Conservation (phyloP, 306 rosid species). For the Carpinus viminea region DNA sequence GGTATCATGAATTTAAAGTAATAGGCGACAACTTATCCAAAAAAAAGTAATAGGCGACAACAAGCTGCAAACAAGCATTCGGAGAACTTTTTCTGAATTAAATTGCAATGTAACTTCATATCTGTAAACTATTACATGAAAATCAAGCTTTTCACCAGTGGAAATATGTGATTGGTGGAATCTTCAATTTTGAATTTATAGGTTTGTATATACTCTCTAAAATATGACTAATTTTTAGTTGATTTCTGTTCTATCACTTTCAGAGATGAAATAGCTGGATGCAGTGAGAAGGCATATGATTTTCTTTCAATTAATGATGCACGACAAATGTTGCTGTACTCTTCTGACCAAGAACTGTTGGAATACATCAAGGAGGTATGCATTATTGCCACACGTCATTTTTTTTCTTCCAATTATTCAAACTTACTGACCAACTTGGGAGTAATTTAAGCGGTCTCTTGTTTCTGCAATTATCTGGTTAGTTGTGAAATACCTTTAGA, state of each 20-base stretch:
- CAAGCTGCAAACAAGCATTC: conserved; percentile 7
- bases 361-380: conserved; percentile 72
- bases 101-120: background rate
- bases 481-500: background rate
- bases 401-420: background rate
- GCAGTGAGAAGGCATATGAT: conserved; percentile 97
- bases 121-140: background rate
- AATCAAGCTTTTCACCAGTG: background rate
- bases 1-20: conserved; percentile 9
- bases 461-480: background rate
- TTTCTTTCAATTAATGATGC: conserved; percentile 79
- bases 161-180: background rate
- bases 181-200: conserved; percentile 10
- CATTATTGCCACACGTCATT: conserved; percentile 1
- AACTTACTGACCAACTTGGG: background rate
- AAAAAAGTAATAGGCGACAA: conserved; percentile 4
- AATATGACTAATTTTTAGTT: background rate
- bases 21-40: conserved; percentile 3
- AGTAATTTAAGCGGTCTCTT: background rate
- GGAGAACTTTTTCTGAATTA: background rate
- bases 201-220: background rate
- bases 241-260: conserved; percentile 27
- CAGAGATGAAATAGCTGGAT: conserved; percentile 97
- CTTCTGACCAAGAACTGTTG: conserved; percentile 71
- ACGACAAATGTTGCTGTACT: conserved; percentile 63